Percentiles rank a stretch among this genome's conserved stretches.
Conservation (phyloP, 202 grass and related monocot genomes). For the Schoenoplectus triqueter region DNA sequence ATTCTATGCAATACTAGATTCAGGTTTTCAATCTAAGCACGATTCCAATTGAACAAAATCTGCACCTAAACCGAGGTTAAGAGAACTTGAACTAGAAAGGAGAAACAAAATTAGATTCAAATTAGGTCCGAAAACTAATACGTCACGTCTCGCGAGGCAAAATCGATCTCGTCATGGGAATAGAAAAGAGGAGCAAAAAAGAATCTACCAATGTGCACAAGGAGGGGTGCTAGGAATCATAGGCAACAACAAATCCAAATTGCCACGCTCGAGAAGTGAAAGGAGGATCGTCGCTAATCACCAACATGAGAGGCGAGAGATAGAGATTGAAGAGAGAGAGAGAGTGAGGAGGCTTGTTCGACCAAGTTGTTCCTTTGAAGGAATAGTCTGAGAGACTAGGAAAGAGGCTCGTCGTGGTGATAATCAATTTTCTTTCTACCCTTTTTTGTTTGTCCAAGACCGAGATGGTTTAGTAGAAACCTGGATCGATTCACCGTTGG, state of each 20-base stretch:
- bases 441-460: neutral
- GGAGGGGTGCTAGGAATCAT: slow-evolving; percentile 30
- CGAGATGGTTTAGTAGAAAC: neutral
- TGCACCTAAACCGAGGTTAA: neutral
- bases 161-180: neutral
- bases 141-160: neutral
- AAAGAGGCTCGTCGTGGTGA: neutral
- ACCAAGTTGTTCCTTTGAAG: neutral
- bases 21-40: neutral
- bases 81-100: neutral
- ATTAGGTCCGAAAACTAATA: neutral
- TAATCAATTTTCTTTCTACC: neutral
- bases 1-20: neutral
- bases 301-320: slow-evolving; percentile 28
- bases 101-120: neutral
- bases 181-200: slow-evolving; percentile 5
- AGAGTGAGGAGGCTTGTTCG: neutral
- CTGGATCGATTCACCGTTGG: neutral
- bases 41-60: neutral
- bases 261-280: slow-evolving; percentile 22
- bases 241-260: slow-evolving; percentile 12
- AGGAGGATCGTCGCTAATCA: neutral
- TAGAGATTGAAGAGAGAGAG: neutral
- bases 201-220: neutral
- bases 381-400: neutral